Base-by-base conservation (phyloP, 176 grass and related monocot genomes). In the Eragrostis nindensis region DNA sequence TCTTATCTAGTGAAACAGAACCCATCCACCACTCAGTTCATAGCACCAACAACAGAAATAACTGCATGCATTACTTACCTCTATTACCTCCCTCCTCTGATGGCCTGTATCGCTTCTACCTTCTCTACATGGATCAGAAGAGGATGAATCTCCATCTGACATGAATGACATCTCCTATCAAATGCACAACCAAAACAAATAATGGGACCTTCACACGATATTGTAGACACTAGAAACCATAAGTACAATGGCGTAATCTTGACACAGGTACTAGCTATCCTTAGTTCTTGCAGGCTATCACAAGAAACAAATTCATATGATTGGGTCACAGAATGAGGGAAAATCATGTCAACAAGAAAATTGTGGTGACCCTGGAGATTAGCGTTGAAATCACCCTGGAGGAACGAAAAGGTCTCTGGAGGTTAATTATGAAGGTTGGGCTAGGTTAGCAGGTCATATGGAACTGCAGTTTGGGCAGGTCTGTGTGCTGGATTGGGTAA, bases 341-440 rank as follows among this genome's bases (percentile, higher is more conserved):
- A n/a, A 45, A 69, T 69, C 66, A 46, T 69, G 66, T 46, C 41
- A 46, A 46, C 42, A 69, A n/a, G 11, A 69, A 69, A 11, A 47
- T 47, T 40, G 47, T n/a, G 47, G 42, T 43, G 9, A 2, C 11
- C 21, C n/a, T 69, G 21, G 21, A 45, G 10, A 46, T 46, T 69
- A 69, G 66, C 45, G 41, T 45, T 41, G 41, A 69, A 61, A 69
- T 46, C n/a, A 69, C 45, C 66, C 66, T 14, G 12, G 14, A 44
- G 41, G 41, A 45, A 69, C 45, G n/a, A n/a, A 26, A 45, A 69
- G 66, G 41, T 25, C 66, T 45, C 9, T 11, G 11, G 17, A n/a
- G 21, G 9, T 26, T 11, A 27, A 8, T n/a, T n/a, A n/a, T n/a
- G 3, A 29, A 30, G 59, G 59, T 62, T 29, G 24, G 1, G 29